phyloP scores from a whole-genome alignment of 768 basidiomycete species.

The Suillus americanus region DNA sequence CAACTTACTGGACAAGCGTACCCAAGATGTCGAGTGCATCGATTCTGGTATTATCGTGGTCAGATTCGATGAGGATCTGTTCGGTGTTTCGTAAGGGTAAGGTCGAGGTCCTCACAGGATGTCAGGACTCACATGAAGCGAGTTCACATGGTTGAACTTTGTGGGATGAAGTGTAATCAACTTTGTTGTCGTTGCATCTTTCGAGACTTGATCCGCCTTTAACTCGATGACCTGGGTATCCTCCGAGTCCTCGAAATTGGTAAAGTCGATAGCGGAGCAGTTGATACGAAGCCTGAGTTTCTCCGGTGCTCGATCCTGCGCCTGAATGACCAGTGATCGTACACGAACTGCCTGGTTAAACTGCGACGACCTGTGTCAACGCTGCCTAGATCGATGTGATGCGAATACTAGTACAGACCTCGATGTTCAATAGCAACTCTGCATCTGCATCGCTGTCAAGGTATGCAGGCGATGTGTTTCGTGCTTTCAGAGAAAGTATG shows the following conservation, averaged over 20 bases:
- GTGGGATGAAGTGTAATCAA: slow-evolving; percentile 59
- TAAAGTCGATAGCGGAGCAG: slow-evolving; percentile 59
- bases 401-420: slow-evolving; percentile 45
- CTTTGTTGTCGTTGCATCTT: slow-evolving; percentile 37
- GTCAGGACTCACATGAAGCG: slow-evolving; percentile 49
- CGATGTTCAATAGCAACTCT: slow-evolving; percentile 65
- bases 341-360: slow-evolving; percentile 71
- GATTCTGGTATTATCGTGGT: slow-evolving; percentile 69
- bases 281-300: slow-evolving; percentile 64
- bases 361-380: slow-evolving; percentile 31
- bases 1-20: slow-evolving; percentile 52
- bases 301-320: slow-evolving; percentile 52
- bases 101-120: not conserved
- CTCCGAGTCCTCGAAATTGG: slow-evolving; percentile 55
- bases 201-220: slow-evolving; percentile 42
- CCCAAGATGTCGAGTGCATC: slow-evolving; percentile 69
- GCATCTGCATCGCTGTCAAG: slow-evolving; percentile 73
- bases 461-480: slow-evolving; percentile 45
- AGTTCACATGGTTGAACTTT: slow-evolving; percentile 67
- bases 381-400: not conserved
- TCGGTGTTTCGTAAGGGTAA: not conserved
- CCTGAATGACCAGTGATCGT: slow-evolving; percentile 55
- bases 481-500: slow-evolving; percentile 43
- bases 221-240: slow-evolving; percentile 62
- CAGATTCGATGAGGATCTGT: slow-evolving; percentile 69